Evolutionary conservation across 257 asterid genomes (phyloP), one percentile per base, ranked within the genome.

Genomic region (Capsicum chinense): DNA sequence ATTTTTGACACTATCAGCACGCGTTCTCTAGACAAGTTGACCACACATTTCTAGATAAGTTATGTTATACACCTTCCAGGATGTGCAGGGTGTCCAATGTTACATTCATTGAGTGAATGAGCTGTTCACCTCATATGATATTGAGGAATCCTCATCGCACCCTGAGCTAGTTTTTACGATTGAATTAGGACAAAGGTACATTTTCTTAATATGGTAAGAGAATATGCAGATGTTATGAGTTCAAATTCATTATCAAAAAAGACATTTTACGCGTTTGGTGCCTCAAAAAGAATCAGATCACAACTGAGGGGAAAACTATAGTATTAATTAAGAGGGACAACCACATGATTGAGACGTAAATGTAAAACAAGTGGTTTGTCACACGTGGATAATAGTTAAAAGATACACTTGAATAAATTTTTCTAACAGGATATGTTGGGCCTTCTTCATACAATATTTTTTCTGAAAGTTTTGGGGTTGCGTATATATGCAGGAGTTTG

Each of bases 401-500:
- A 66, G 19, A 66, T 66, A 1, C 35, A 33, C 13, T 35, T 1
- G 35, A 56, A 17, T 57, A 57, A 57, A 57, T 1, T 57, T 57
- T 57, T 57, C 19, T 56, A 15, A 56, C 44, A 39, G 44, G 44
- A 39, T 39, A 39, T 39, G 44, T 39, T 39, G 44, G 44, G 5
- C 33, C 1, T 26, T 39, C 44, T 39, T 39, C 44, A 60, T 16
- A 58, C 64, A 58, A 15, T 5, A 3, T 60, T 62, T 26, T 26
- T 44, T 47, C 26, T 44, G 37, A n/a, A 71, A 44, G 58, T 71
- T 71, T 16, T 4, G 3, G 44, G 56, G 26, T 42, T 42, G 33
- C 16, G 33, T 16, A 15, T 15, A 35, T 82, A 47, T 67, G 89
- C 95, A 93, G 99, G 98, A 95, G 80, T 93, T 95, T 88, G 99